phyloP scores from a whole-genome alignment of 2,329 filamentous ascomycete genomes.

The Fusarium sp. region DNA sequence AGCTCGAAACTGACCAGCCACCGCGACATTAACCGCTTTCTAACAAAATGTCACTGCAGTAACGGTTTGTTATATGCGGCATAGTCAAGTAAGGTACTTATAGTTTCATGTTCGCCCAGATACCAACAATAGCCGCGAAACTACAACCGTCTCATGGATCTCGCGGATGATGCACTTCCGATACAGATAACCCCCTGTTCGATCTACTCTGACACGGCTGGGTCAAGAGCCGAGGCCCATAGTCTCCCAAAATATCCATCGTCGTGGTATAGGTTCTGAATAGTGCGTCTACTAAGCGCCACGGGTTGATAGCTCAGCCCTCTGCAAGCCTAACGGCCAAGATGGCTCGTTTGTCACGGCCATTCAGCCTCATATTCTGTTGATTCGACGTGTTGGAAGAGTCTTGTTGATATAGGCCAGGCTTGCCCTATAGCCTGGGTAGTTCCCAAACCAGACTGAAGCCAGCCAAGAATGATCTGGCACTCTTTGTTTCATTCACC shows the following conservation, averaged over 20 bases:
- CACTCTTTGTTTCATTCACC: conserved; percentile 37
- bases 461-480: conserved; percentile 26
- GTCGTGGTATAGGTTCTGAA: conserved; percentile 15
- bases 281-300: conserved; percentile 31
- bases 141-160: conserved; percentile 39
- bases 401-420: background rate
- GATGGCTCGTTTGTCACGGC: background rate
- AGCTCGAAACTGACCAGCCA: conserved; percentile 11
- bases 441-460: conserved; percentile 21
- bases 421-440: conserved; percentile 29
- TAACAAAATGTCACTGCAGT: background rate
- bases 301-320: conserved; percentile 8
- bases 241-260: conserved; percentile 15
- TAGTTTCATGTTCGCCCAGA: conserved; percentile 14
- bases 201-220: conserved; percentile 26
- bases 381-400: background rate
- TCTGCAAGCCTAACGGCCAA: background rate
- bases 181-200: conserved; percentile 28
- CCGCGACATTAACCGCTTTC: background rate
- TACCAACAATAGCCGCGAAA: conserved; percentile 36
- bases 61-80: background rate
- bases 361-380: background rate
- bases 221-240: conserved; percentile 30
- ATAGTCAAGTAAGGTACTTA: conserved; percentile 4
- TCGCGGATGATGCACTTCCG: conserved; percentile 46